Evolutionary conservation across 2,329 filamentous ascomycete genomes (phyloP).

Genomic region (Lasiodiplodia gonubiensis): DNA sequence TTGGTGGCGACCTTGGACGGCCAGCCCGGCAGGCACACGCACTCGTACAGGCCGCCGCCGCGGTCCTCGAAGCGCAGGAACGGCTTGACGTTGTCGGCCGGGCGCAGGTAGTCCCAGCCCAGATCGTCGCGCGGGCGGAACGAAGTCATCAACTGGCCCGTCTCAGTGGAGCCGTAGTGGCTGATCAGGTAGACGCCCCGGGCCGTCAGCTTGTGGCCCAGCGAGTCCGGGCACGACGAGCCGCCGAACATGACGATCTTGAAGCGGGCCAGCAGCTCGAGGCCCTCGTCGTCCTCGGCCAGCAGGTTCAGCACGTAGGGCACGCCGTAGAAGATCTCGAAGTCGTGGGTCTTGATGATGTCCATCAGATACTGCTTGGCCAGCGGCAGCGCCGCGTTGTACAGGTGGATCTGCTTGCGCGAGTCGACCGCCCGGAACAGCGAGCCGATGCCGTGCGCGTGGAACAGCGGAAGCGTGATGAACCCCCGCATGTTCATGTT

Average conservation of each 20-base stretch:
- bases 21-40: constrained; percentile 42
- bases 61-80: constrained; percentile 47
- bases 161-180: constrained; percentile 67
- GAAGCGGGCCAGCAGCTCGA: constrained; percentile 53
- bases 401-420: constrained; percentile 22
- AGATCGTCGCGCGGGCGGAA: constrained; percentile 59
- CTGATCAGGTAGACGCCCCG: constrained; percentile 61
- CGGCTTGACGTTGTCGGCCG: constrained; percentile 46
- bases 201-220: constrained; percentile 60
- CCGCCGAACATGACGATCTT: constrained; percentile 65
- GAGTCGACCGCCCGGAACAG: constrained; percentile 21
- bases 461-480: constrained; percentile 27
- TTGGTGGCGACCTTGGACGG: constrained; percentile 53
- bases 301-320: constrained; percentile 71
- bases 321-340: constrained; percentile 65
- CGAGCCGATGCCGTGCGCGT: constrained; percentile 24
- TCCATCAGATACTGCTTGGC: constrained; percentile 38
- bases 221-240: constrained; percentile 63
- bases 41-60: constrained; percentile 46
- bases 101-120: constrained; percentile 65
- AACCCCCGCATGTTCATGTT: constrained; percentile 24
- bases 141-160: constrained; percentile 67
- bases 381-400: constrained; percentile 20
- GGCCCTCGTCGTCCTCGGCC: constrained; percentile 62
- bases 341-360: constrained; percentile 37